A percentile compares a stretch with the other conserved stretches of the same genome.
Evolutionary conservation across 2,329 filamentous ascomycete species (phyloP).

Genomic region (Xylariaceae sp.): DNA sequence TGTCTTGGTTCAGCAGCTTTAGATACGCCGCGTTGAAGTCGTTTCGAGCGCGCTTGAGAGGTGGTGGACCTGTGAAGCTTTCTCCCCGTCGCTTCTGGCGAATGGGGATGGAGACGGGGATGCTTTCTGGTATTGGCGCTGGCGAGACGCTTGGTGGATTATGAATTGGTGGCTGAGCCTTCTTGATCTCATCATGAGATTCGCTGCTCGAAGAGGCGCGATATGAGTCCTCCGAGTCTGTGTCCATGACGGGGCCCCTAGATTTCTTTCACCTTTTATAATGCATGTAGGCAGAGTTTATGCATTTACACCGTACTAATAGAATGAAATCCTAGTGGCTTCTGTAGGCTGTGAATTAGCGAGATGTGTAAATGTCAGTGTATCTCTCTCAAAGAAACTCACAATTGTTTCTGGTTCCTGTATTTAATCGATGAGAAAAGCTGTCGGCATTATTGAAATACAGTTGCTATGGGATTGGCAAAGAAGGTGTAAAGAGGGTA

Average conservation of each 20-base stretch:
- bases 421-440: too few relatives aligned
- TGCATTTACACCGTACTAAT: conserved; percentile 17
- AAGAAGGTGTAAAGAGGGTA: too few relatives aligned
- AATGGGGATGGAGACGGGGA: background rate
- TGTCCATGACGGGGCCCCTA: conserved; percentile 25
- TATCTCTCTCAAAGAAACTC: too few relatives aligned
- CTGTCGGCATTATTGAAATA: too few relatives aligned
- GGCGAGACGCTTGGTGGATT: conserved; percentile 2
- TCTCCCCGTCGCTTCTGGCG: conserved; percentile 27
- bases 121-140: background rate
- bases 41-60: conserved; percentile 55
- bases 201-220: conserved; percentile 7
- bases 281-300: conserved; percentile 33
- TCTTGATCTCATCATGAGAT: background rate
- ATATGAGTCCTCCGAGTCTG: conserved; percentile 29
- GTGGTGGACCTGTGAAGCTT: conserved; percentile 35
- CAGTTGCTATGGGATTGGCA: too few relatives aligned
- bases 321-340: too few relatives aligned
- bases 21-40: conserved; percentile 56
- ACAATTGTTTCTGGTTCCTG: too few relatives aligned
- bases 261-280: too few relatives aligned
- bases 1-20: conserved; percentile 61
- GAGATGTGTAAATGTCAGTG: too few relatives aligned
- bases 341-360: too few relatives aligned
- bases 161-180: background rate